phyloP scores from a whole-genome alignment of 345 rosid genomes.

The Anastatica hierochuntica region DNA sequence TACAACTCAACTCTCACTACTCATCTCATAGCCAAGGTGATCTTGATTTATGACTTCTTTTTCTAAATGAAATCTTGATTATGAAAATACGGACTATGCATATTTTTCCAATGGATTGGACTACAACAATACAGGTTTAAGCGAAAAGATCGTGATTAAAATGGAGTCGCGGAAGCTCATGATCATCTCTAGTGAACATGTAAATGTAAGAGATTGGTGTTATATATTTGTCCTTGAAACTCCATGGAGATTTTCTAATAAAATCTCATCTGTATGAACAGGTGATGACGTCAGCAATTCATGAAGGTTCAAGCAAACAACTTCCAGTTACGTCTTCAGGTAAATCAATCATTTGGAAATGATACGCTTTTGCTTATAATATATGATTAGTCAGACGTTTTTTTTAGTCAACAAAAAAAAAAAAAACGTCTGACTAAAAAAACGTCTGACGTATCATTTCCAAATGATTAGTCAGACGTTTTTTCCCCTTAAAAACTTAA shows the following conservation, averaged over 20 bases:
- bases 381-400: too few relatives aligned
- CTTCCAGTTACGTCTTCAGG: conserved; percentile 17
- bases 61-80: not conserved
- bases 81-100: too few relatives aligned
- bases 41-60: too few relatives aligned
- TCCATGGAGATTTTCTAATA: not conserved
- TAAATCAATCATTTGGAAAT: conserved; percentile 12
- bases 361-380: too few relatives aligned
- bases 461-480: too few relatives aligned
- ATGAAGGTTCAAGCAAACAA: conserved; percentile 21
- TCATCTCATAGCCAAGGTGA: conserved; percentile 19
- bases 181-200: conserved; percentile 18
- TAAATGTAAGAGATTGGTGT: conserved; percentile 8
- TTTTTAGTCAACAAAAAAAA: too few relatives aligned
- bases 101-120: not conserved
- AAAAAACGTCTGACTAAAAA: too few relatives aligned
- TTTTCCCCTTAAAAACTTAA: too few relatives aligned
- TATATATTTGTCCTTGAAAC: too few relatives aligned
- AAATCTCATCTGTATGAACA: conserved; percentile 2
- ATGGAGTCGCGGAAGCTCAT: conserved; percentile 14
- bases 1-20: conserved; percentile 10
- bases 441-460: too few relatives aligned
- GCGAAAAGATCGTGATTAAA: not conserved
- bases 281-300: conserved; percentile 15
- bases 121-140: conserved; percentile 5